Base-by-base conservation (phyloP, 2,329 filamentous ascomycete species). In the Capronia epimyces region DNA sequence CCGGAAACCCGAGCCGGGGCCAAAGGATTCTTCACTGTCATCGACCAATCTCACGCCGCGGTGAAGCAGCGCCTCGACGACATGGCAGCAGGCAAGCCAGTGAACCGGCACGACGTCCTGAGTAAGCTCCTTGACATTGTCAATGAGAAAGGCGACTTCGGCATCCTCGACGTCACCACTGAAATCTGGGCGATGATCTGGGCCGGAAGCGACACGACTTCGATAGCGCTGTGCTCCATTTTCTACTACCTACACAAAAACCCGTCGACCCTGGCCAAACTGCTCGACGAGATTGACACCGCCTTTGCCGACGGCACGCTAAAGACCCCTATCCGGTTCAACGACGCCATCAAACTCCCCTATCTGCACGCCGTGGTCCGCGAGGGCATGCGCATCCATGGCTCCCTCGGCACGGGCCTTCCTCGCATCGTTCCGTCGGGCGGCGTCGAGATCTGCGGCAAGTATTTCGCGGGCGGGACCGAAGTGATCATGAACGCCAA, bases 331-430 rank as follows among this genome's bases (percentile, higher is more conserved):
- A 10, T 57, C 29, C 46, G 50, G 3, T 60, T 48, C 47, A 50
- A 50, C 16, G 52, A 61, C 20, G 55, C 55, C n/a, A 46, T 50
- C 34, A 60, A 58, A 25, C 43, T 62, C 3, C 51, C 56, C 3
- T 78, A 78, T 59, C 69, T 81, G 8, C 68, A 75, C 37, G 77
- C 77, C 2, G 71, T 77, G 2, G 68, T 81, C 16, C 73, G 71
- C 16, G 79, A 82, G 62, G 66, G 72, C 0, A 63, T 75, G 55
- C 70, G 77, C 2, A 62, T 78, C 9, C 74, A 78, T 55, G 75
- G 77, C 1, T 69, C 67, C 1, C 66, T 78, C 2, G 71, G 68
- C 8, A 68, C 78, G 56, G 61, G 71, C 0, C 72, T 79, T 13
- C 75, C 79, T 60, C 74, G 78, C 1, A 62, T 74, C 0, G 77